phyloP scores from a whole-genome alignment of 768 basidiomycete species.

The Lentinula raphanica region DNA sequence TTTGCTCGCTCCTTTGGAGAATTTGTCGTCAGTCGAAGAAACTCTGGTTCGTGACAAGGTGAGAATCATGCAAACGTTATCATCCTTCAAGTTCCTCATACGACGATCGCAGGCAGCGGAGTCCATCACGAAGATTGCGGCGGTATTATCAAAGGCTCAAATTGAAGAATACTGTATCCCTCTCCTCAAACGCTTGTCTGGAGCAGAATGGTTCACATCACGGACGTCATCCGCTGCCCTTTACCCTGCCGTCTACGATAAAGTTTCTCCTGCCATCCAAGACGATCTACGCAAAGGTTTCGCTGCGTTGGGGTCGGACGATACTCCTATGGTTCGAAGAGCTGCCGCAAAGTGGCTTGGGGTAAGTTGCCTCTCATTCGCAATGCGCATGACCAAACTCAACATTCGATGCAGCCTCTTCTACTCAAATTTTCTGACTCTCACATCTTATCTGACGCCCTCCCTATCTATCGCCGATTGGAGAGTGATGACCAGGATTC shows the following conservation, averaged over 20 bases:
- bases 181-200: conserved; percentile 79
- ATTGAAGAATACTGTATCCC: conserved; percentile 91
- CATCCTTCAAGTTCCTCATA: neutral
- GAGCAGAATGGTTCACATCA: conserved; percentile 98
- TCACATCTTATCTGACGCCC: conserved; percentile 79
- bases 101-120: conserved; percentile 72
- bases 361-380: conserved; percentile 44
- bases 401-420: conserved; percentile 52
- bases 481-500: conserved; percentile 98
- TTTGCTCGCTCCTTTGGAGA: conserved; percentile 88
- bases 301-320: conserved; percentile 77
- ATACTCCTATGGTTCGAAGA: conserved; percentile 97
- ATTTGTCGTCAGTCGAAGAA: conserved; percentile 94
- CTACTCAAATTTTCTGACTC: conserved; percentile 73
- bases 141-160: conserved; percentile 69
- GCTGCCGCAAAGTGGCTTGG: conserved; percentile 96
- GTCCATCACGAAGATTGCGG: conserved; percentile 87
- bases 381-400: neutral
- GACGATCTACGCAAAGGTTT: conserved; percentile 89
- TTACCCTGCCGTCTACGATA: conserved; percentile 84
- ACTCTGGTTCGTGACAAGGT: conserved; percentile 98
- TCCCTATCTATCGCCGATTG: conserved; percentile 90
- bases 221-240: conserved; percentile 93
- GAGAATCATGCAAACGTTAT: conserved; percentile 13
- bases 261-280: conserved; percentile 66